phyloP scores from a whole-genome alignment of 1,284 basidiomycete species.

The Trichosporon sp. region DNA sequence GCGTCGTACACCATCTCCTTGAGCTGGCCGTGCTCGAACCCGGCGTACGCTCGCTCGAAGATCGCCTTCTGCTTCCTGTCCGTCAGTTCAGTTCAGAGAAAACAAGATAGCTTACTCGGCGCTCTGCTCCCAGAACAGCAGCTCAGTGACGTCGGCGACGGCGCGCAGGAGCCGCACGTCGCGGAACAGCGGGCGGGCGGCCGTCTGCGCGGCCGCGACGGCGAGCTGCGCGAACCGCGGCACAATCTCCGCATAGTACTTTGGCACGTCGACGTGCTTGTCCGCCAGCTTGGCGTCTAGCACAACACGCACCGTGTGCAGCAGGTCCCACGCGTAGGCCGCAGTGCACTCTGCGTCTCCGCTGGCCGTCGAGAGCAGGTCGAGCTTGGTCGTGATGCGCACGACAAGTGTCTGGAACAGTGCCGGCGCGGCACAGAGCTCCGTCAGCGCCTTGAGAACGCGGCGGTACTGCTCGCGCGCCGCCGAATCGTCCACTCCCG shows the following conservation, averaged over 20 bases:
- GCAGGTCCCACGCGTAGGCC: constrained; percentile 78
- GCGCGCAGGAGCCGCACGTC: constrained; percentile 65
- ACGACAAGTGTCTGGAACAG: constrained; percentile 78
- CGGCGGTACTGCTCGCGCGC: constrained; percentile 64
- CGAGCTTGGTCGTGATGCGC: constrained; percentile 72
- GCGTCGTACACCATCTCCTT: constrained; percentile 55
- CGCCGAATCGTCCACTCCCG: constrained; percentile 55
- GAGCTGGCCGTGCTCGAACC: constrained; percentile 61
- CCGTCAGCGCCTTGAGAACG: constrained; percentile 66
- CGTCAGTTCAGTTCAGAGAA: background rate
- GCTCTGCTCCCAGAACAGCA: constrained; percentile 63
- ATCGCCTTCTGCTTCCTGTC: constrained; percentile 55
- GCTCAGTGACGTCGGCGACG: constrained; percentile 61
- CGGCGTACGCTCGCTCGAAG: constrained; percentile 58
- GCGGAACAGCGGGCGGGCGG: constrained; percentile 50
- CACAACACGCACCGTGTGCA: constrained; percentile 63
- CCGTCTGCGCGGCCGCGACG: constrained; percentile 53
- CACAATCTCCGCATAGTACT: constrained; percentile 70
- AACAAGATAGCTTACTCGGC: constrained; percentile 56
- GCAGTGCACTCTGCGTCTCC: constrained; percentile 51
- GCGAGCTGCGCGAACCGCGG: constrained; percentile 68
- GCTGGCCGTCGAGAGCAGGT: constrained; percentile 50
- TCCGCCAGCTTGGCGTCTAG: constrained; percentile 62
- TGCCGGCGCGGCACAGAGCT: constrained; percentile 67
- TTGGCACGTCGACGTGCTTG: constrained; percentile 65